Evolutionary conservation across 2,329 filamentous ascomycete species (phyloP).

Genomic region (Epichloe coenophiala): DNA sequence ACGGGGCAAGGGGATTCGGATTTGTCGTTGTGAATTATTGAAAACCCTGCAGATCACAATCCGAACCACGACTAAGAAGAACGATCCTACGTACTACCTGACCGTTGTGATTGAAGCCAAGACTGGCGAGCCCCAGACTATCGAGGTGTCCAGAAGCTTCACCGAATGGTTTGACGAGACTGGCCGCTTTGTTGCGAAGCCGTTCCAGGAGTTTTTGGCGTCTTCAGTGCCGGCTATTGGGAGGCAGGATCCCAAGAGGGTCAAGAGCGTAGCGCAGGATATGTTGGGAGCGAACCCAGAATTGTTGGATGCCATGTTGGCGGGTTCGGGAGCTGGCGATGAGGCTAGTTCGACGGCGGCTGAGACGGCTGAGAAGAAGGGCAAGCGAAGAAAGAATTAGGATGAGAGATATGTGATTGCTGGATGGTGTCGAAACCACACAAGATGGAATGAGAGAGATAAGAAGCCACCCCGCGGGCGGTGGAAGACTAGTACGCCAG

Average conservation of each 20-base stretch:
- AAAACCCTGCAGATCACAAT: conserved; percentile 50
- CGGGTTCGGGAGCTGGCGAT: conserved; percentile 14
- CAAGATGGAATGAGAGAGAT: not conserved
- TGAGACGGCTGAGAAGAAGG: conserved; percentile 25
- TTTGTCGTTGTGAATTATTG: not conserved
- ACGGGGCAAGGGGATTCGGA: not conserved
- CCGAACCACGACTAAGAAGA: conserved; percentile 59
- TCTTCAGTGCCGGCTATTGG: conserved; percentile 53
- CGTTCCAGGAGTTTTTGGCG: conserved; percentile 69
- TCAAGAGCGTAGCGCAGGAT: conserved; percentile 23
- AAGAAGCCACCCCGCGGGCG: not conserved
- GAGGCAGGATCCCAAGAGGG: conserved; percentile 48
- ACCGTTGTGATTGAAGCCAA: conserved; percentile 42
- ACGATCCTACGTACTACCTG: conserved; percentile 69
- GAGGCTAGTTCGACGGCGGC: conserved; percentile 18
- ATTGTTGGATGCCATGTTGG: conserved; percentile 34
- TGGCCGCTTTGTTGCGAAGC: conserved; percentile 58
- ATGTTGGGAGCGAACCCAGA: conserved; percentile 28
- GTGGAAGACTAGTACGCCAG: not conserved
- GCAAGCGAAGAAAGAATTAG: conserved; percentile 33
- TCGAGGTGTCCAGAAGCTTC: conserved; percentile 52
- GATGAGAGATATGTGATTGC: not conserved
- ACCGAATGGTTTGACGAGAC: conserved; percentile 61
- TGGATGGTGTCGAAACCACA: not conserved
- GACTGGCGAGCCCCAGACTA: conserved; percentile 24